Evolutionary conservation across 345 rosid species (phyloP).

Genomic region (Dipteronia dyeriana): DNA sequence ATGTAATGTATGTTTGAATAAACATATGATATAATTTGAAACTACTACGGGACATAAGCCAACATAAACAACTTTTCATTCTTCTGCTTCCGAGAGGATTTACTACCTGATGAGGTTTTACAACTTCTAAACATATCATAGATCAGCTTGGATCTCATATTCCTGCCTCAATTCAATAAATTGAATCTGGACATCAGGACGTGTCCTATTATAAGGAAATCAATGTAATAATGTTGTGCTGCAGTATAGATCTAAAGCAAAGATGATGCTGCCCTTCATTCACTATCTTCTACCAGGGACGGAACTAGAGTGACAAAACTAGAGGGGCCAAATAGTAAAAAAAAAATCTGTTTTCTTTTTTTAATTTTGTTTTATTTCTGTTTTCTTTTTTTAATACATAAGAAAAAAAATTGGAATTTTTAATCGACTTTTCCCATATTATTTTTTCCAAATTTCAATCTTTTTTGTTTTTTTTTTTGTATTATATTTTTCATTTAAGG

Average conservation of each 20-base stretch:
- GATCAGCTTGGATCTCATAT: not conserved
- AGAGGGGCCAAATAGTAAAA: no score
- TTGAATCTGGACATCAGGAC: not conserved
- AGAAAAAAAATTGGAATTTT: no score
- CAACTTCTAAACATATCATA: not conserved
- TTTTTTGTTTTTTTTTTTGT: no score
- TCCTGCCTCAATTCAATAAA: no score
- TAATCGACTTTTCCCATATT: no score
- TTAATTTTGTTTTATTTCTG: no score
- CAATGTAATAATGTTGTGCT: not conserved
- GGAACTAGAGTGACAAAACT: no score
- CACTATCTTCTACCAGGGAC: not conserved
- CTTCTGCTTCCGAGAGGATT: not conserved
- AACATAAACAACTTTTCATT: not conserved
- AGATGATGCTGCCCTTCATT: not conserved
- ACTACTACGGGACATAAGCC: not conserved
- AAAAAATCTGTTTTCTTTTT: no score
- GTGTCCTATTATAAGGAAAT: conserved; percentile 18
- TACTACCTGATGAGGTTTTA: not conserved
- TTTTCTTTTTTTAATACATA: no score
- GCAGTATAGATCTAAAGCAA: conserved; percentile 15
- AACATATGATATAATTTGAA: not conserved
- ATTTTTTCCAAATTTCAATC: no score
- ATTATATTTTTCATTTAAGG: no score
- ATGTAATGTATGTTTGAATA: not conserved